These are phyloP conservation scores for Neofusicoccum sp. DNA, from an alignment of 2,329 filamentous ascomycete species.

Conservation along the genomic window DNA sequence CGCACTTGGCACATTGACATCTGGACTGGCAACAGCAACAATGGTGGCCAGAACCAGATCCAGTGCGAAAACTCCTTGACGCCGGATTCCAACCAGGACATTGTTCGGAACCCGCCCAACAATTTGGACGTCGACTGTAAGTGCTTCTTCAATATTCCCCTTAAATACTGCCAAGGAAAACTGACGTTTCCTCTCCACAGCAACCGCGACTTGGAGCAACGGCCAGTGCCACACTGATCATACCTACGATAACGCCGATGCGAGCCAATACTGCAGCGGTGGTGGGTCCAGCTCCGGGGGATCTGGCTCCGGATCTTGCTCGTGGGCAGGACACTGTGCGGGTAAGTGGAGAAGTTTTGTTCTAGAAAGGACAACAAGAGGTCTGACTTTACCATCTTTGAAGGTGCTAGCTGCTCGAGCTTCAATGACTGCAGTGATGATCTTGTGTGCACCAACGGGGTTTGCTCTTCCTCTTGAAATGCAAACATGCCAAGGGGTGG, in stretches of 20 bases:
- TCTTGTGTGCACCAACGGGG: background rate
- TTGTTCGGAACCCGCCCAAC: background rate
- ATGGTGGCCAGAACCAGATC: constrained; percentile 26
- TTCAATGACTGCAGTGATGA: background rate
- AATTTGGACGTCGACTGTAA: background rate
- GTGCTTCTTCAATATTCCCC: background rate
- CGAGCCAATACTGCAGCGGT: background rate
- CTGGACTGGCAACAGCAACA: constrained; percentile 24
- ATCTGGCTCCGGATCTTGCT: background rate
- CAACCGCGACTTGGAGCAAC: background rate
- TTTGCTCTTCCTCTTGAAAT: background rate
- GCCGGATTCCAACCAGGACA: constrained; percentile 12
- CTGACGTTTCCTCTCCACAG: background rate
- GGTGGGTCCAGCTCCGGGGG: background rate
- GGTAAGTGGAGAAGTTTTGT: background rate
- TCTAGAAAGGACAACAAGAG: too few species aligned
- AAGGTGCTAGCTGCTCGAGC: background rate
- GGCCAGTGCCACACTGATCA: background rate
- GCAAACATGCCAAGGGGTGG: too few species aligned
- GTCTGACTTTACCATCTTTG: background rate
- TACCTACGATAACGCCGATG: background rate
- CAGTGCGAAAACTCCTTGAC: constrained; percentile 28
- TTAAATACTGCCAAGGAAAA: background rate
- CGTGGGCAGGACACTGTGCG: background rate
- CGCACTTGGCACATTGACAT: constrained; percentile 25